Percentiles rank a stretch among this genome's conserved stretches.
Evolutionary conservation across 352 stramenopile genomes (phyloP).

Genomic region (Phytophthora pseudosyringae): DNA sequence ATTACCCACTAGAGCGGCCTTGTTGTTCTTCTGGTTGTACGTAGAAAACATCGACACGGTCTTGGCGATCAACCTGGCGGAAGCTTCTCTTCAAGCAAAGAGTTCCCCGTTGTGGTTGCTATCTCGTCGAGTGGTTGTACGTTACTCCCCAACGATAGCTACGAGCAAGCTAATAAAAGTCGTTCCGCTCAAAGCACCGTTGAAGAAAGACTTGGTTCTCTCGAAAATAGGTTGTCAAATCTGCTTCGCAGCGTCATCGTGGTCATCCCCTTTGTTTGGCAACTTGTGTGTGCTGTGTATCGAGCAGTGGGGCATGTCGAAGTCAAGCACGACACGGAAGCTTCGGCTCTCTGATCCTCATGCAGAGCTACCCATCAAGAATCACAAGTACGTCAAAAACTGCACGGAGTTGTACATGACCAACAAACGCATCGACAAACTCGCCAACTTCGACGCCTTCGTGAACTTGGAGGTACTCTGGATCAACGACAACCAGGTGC

Average conservation of each 20-base stretch:
- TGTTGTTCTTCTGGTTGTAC: slow-evolving; percentile 89
- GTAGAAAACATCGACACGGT: slow-evolving; percentile 47
- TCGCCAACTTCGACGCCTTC: slow-evolving; percentile 88
- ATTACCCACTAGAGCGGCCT: slow-evolving; percentile 79
- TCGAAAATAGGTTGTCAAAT: slow-evolving; percentile 29
- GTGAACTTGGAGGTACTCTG: slow-evolving; percentile 91
- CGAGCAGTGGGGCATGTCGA: slow-evolving; percentile 11
- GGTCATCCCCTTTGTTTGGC: background rate
- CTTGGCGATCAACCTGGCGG: background rate
- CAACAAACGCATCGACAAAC: slow-evolving; percentile 74
- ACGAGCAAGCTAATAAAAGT: slow-evolving; percentile 21
- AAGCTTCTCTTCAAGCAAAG: background rate
- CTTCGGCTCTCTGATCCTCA: slow-evolving; percentile 68
- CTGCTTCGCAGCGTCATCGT: background rate
- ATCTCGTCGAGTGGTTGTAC: slow-evolving; percentile 11
- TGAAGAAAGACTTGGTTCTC: slow-evolving; percentile 6
- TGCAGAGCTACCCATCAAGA: slow-evolving; percentile 84
- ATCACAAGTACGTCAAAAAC: slow-evolving; percentile 92
- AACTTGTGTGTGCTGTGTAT: background rate
- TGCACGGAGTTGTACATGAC: slow-evolving; percentile 89
- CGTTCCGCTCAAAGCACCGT: slow-evolving; percentile 9
- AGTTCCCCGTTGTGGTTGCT: background rate
- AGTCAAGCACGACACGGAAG: slow-evolving; percentile 17
- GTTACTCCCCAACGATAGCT: slow-evolving; percentile 6
- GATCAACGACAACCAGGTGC: slow-evolving; percentile 88